These are phyloP conservation scores for Schizosaccharomyces cryophilus DNA, from an alignment of 805 yeast genomes.

Conservation along the genomic window DNA sequence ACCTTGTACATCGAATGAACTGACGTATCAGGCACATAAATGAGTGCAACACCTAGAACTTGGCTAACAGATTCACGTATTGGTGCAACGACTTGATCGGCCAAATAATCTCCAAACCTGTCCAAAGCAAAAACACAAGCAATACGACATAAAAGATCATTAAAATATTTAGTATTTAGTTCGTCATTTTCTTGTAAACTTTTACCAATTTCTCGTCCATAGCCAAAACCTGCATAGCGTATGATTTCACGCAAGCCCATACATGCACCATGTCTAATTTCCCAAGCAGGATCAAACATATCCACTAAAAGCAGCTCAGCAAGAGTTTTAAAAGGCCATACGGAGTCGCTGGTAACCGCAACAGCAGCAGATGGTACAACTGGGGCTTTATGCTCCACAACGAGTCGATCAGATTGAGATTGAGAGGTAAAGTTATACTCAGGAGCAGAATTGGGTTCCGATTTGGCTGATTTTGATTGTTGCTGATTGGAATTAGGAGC, in stretches of 20 bases:
- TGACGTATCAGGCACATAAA: conserved; percentile 39
- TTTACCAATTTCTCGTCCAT: conserved; percentile 54
- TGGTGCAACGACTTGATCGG: conserved; percentile 95
- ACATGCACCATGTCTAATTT: conserved; percentile 84
- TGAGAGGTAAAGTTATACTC: conserved; percentile 36
- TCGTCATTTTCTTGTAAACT: conserved; percentile 34
- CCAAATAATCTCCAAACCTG: conserved; percentile 87
- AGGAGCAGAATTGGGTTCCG: conserved; percentile 5
- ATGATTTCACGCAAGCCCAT: conserved; percentile 74
- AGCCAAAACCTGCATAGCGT: conserved; percentile 58
- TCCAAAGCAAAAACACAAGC: conserved; percentile 76
- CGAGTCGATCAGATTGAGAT: conserved; percentile 39
- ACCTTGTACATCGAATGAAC: conserved; percentile 40
- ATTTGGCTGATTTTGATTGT: neutral
- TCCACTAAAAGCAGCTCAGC: conserved; percentile 60
- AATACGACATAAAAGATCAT: conserved; percentile 67
- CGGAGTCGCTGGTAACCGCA: conserved; percentile 16
- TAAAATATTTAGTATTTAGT: conserved; percentile 45
- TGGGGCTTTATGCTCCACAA: conserved; percentile 49
- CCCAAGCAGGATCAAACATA: conserved; percentile 73
- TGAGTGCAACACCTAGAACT: conserved; percentile 62
- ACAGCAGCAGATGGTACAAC: conserved; percentile 31
- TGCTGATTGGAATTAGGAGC: neutral
- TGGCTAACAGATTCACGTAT: conserved; percentile 94
- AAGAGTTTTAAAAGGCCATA: conserved; percentile 89